Evolutionary conservation across 2,329 filamentous ascomycete genomes (phyloP).

Genomic region (Paecilomyces niveus): DNA sequence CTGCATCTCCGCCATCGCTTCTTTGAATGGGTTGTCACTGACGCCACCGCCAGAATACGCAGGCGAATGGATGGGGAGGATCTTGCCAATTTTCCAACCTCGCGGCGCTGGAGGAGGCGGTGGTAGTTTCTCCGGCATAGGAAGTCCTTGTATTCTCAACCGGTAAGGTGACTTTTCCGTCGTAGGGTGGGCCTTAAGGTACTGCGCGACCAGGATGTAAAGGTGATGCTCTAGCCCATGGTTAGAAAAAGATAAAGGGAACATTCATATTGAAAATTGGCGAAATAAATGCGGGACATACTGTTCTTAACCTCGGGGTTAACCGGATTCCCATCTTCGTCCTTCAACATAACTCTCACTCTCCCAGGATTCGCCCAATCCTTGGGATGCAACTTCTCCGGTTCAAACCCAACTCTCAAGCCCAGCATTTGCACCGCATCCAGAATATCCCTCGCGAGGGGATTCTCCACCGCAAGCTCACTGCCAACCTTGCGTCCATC

Average conservation of each 20-base stretch:
- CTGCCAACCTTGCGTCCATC: conserved; percentile 73
- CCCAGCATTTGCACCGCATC: conserved; percentile 71
- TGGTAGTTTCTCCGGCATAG: conserved; percentile 60
- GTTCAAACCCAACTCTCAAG: conserved; percentile 64
- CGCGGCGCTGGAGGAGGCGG: conserved; percentile 69
- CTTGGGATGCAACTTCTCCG: conserved; percentile 85
- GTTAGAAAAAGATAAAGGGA: not conserved
- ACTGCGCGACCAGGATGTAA: conserved; percentile 69
- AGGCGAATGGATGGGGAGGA: conserved; percentile 80
- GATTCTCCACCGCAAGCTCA: conserved; percentile 69
- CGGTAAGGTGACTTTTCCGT: conserved; percentile 63
- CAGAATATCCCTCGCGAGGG: conserved; percentile 81
- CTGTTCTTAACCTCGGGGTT: conserved; percentile 57
- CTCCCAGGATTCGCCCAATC: conserved; percentile 97
- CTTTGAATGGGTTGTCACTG: conserved; percentile 87
- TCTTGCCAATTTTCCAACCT: conserved; percentile 82
- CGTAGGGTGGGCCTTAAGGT: conserved; percentile 72
- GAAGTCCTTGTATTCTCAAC: conserved; percentile 66
- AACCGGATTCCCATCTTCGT: conserved; percentile 44
- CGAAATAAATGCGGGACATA: conserved; percentile 29
- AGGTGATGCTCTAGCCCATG: conserved; percentile 64
- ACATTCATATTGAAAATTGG: not conserved
- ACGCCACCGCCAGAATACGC: conserved; percentile 90
- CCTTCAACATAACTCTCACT: conserved; percentile 67
- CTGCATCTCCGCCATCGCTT: conserved; percentile 93